Evolutionary conservation across 2,329 filamentous ascomycete species (phyloP).

Genomic region (Fusarium goolgardi): DNA sequence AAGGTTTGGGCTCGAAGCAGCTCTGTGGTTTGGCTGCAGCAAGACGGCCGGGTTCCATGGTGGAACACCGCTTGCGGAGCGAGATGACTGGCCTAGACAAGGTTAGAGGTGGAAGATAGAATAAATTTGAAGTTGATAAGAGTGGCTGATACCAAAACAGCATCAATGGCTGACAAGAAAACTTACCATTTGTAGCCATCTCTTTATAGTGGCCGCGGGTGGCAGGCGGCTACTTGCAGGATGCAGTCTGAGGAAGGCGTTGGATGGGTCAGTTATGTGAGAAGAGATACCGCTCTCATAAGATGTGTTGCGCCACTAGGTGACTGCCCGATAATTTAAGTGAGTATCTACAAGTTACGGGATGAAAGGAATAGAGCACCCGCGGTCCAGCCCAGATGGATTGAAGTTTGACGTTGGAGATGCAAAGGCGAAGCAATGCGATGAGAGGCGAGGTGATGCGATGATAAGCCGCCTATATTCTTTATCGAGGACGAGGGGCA

Average conservation of each 20-base stretch:
- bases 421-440: conserved; percentile 31
- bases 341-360: neutral
- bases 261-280: conserved; percentile 36
- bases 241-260: conserved; percentile 38
- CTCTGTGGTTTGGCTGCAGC: conserved; percentile 54
- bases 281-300: conserved; percentile 40
- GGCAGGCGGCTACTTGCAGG: conserved; percentile 41
- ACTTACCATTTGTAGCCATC: conserved; percentile 51
- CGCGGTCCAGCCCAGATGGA: neutral
- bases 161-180: neutral
- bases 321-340: neutral
- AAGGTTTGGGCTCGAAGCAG: conserved; percentile 46
- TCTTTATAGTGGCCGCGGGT: conserved; percentile 40
- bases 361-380: conserved; percentile 9
- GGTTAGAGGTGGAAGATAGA: conserved; percentile 31
- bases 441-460: conserved; percentile 27
- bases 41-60: conserved; percentile 58
- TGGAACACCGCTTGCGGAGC: conserved; percentile 45
- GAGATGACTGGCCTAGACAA: conserved; percentile 47
- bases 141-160: neutral
- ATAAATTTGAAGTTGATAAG: neutral
- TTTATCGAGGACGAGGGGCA: conserved; percentile 44
- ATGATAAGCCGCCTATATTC: conserved; percentile 44
- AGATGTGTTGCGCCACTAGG: conserved; percentile 30
- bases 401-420: conserved; percentile 10